Base-by-base conservation (phyloP, 257 asterid species). In the Nicotiana tomentosiformis region DNA sequence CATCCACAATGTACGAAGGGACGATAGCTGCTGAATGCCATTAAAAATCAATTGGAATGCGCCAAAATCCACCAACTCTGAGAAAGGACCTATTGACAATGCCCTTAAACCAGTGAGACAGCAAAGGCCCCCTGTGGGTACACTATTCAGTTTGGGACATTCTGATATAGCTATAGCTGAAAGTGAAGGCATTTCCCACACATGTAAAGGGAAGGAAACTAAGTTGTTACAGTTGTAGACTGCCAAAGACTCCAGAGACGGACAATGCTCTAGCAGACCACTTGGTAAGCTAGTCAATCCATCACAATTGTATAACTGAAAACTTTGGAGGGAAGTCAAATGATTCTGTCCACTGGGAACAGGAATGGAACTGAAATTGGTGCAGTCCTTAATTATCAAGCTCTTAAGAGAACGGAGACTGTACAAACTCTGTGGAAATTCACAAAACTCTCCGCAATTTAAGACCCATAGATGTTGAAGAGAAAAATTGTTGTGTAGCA, bases 111-210 rank as follows among this genome's bases (percentile, higher is more conserved):
- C 35, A 11, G 18, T 29, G 26, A 78, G 66, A 15, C 7, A 14
- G 9, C 37, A 30, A 12, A 83, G 37, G 16, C 33, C 84, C 43
- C 51, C 23, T 37, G 17, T 0, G 8, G 81, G 77, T 6, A 55
- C 29, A 32, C 18, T 29, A 43, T 12, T 82, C 82, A 86, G 20
- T 20, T 80, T 80, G 14, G 81, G 85, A 57, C 86, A 77, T 2
- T 49, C 0, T 15, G 2, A 0, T 29, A 84, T 2, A 20, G 0
- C 0, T 0, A 86, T 2, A 0, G 0, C 0, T 0, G 51, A 64
- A 26, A 80, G 82, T 61, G 66, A 26, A 55, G 66, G 83, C 29
- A 53, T 51, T 20, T 43, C 35, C 10, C 10, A 10, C 20, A 56
- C n/a, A 55, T 85, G 56, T 14, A 78, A 30, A 7, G 85, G 51